Evolutionary conservation across 2,329 filamentous ascomycete genomes (phyloP), one percentile per base, ranked within the genome.

Genomic region (Penicillium sp.): DNA sequence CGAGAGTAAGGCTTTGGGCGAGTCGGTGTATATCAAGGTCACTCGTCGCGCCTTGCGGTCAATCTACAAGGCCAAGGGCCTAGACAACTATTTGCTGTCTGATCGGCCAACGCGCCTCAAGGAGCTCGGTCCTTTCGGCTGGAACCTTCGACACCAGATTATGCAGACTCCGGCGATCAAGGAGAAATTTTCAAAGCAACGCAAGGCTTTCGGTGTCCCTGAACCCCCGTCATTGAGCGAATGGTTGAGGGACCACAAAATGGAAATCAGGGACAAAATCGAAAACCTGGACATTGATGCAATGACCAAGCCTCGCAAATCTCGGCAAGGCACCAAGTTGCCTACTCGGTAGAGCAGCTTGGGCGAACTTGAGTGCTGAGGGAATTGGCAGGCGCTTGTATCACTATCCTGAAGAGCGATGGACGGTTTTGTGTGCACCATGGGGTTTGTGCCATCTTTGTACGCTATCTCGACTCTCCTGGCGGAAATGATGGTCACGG

Each of bases 31-130:
- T 49, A 70, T 80, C 50, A 79, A 77, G 58, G 72, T 79, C 32
- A 77, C 75, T 10, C 72, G 73, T 52, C 70, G 75, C 48, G 76
- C 77, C 31, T 60, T 79, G 63, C 68, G 78, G 48, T 80, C 78
- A 35, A 89, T 97, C 68, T 86, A 90, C 70, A 93, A 91, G 71
- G 85, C 88, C 59, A 93, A 93, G 56, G 91, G 94, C 8, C 80
- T 99, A 60, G 94, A 99, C 73, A 86, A 91, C 68, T 99, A 99
- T 76, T 79, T 99, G 44, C 80, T 96, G 40, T 91, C 91, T 63
- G 83, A 86, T 71, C 94, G 91, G 76, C 79, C 87, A 16, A 82
- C 80, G 39, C 83, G 94, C 60, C 82, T 97, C 68, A 89, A 87
- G 77, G 90, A 96, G 74, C 79, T 99, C 54, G 94, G 94, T 6